Evolutionary conservation across 73 alveolate species (phyloP), one percentile per base, ranked within the genome.

Genomic region (Effrenium voratum): DNA sequence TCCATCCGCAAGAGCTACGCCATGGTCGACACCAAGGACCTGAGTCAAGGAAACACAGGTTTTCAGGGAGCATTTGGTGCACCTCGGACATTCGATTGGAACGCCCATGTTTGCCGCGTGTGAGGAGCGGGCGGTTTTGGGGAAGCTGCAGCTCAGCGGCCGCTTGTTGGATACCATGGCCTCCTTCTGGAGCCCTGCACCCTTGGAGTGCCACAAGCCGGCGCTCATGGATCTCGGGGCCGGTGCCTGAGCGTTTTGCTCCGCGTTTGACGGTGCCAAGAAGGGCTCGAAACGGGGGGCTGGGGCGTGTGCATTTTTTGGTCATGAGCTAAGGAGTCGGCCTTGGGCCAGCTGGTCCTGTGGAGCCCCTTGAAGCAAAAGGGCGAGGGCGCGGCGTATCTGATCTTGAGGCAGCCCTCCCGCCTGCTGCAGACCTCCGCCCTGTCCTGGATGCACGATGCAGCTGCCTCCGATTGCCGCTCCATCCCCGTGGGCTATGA

Each of bases 91-190:
- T n/a, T n/a, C n/a, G n/a, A n/a, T n/a, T n/a, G n/a, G n/a, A n/a
- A n/a, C n/a, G n/a, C n/a, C n/a, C n/a, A n/a, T n/a, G n/a, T n/a
- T n/a, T n/a, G n/a, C n/a, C n/a, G n/a, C n/a, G n/a, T n/a, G n/a
- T n/a, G n/a, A n/a, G n/a, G n/a, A 19, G 66, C 75, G 77, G 26
- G 77, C 77, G 40, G 77, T 66, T 40, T 22, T 66, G 77, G 77
- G 77, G 8, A 66, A 66, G 77, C 36, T 66, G 77, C 77, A 66
- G 77, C 77, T 66, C 77, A 32, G 43, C 24, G n/a, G 77, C 77
- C 77, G 77, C 43, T 40, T 66, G 1, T 66, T 66, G 40, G 77
- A 66, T 5, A 40, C 77, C 77, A 66, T 32, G 72, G 72, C 72
- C 72, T 24, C 72, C 72, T 24, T 32, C 1, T 57, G 72, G 72